Evolutionary conservation across 2,329 filamentous ascomycete species (phyloP), one percentile per base, ranked within the genome.

Genomic region (Uncinocarpus reesii): DNA sequence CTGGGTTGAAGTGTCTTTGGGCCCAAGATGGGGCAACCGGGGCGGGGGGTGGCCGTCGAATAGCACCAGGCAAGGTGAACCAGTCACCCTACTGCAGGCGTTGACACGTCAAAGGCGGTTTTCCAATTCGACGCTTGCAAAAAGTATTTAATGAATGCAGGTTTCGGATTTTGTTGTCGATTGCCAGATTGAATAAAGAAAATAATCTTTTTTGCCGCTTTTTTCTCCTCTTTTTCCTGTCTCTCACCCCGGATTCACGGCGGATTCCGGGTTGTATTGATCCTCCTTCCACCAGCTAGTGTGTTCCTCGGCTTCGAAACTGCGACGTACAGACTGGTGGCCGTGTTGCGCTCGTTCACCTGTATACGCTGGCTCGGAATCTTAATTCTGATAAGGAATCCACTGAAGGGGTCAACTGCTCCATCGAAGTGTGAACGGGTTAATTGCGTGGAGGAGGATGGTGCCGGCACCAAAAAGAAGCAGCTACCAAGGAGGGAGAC

Each of bases 311-410:
- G n/a, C 7, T 24, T 35, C 13, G 15, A 15, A 38, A 4, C 43
- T 45, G 47, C 40, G 48, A 45, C 40, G 31, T 26, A 37, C 31
- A 43, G 29, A 34, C 38, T 37, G 20, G 38, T 47, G 47, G 15
- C 11, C 10, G 29, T n/a, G 4, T 13, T 23, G 10, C 15, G 20
- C n/a, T 1, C 8, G 13, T 35, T 60, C 56, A 58, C 55, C 54
- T 57, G 52, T 56, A 54, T 40, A 56, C 56, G 43, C 50, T 56
- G 35, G 50, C 51, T 54, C 51, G 54, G 52, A 57, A 55, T 56
- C 54, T 56, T 47, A 55, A 42, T 50, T 55, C 53, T 47, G 53
- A 55, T 51, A 54, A 44, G 46, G 53, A 55, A 55, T 60, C 54
- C 53, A 58, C 53, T 36, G 51, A 53, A 41, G 53, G 51, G 47